These are phyloP conservation scores for Calonectria crousiana DNA, from an alignment of 2,329 filamentous ascomycete species.

Conservation along the genomic window DNA sequence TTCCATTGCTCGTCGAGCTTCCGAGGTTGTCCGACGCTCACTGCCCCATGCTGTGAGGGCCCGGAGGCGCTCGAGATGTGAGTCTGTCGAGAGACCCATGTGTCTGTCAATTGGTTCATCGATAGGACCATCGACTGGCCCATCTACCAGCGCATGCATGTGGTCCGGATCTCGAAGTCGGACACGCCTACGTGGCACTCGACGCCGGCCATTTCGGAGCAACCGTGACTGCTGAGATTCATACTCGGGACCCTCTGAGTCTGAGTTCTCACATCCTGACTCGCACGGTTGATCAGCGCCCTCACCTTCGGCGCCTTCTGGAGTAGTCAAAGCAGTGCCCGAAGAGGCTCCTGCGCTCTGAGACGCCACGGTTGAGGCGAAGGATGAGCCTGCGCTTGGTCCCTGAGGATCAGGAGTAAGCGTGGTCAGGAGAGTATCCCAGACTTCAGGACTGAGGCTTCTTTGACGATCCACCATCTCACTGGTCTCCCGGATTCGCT, in stretches of 20 bases:
- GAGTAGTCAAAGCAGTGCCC: conserved; percentile 51
- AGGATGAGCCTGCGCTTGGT: conserved; percentile 85
- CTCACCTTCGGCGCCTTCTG: conserved; percentile 51
- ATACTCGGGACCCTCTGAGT: conserved; percentile 65
- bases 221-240: conserved; percentile 42
- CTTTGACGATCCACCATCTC: conserved; percentile 87
- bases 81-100: background rate
- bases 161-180: conserved; percentile 34
- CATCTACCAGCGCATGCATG: conserved; percentile 31
- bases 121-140: conserved; percentile 11
- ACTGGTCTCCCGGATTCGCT: conserved; percentile 59
- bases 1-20: conserved; percentile 6
- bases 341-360: conserved; percentile 60
- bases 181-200: conserved; percentile 29
- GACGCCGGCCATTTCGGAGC: conserved; percentile 29
- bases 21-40: background rate
- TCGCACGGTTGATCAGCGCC: conserved; percentile 60
- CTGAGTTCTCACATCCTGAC: conserved; percentile 67
- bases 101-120: conserved; percentile 3
- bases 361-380: conserved; percentile 70
- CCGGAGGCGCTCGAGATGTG: conserved; percentile 16
- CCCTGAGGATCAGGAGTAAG: conserved; percentile 85
- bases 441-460: conserved; percentile 82
- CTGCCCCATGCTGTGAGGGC: conserved; percentile 10
- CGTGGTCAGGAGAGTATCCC: conserved; percentile 85